These are phyloP conservation scores for Hyaloscypha variabilis DNA, from an alignment of 495 filamentous ascomycete species.

Conservation along the genomic window DNA sequence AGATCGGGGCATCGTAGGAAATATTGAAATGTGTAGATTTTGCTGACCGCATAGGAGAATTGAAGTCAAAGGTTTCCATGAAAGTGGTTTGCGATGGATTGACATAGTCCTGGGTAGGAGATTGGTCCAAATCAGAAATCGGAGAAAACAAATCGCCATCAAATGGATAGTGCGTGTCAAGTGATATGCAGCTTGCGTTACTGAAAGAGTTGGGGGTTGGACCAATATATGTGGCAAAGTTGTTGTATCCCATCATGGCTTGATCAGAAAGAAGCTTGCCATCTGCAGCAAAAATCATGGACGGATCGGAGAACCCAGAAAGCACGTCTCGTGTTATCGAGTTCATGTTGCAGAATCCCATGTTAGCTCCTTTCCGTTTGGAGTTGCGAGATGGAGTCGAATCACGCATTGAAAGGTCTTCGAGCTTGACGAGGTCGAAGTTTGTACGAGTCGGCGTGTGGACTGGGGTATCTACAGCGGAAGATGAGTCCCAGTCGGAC, in stretches of 20 bases:
- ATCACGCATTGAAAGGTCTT: neutral
- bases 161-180: conserved; percentile 1
- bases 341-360: conserved; percentile 4
- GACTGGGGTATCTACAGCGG: conserved; percentile 1
- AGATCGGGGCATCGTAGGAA: conserved; percentile 4
- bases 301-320: conserved; percentile 3
- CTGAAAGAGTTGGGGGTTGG: neutral
- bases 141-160: conserved; percentile 10
- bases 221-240: neutral
- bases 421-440: conserved; percentile 2
- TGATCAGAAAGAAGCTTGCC: neutral
- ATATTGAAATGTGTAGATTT: conserved; percentile 3
- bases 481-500: conserved; percentile 5
- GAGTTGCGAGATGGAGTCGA: neutral
- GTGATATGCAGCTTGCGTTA: neutral
- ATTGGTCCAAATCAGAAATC: neutral
- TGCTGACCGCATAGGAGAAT: neutral
- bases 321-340: neutral
- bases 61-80: conserved; percentile 15
- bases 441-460: neutral
- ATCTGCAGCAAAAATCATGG: conserved; percentile 1
- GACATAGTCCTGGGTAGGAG: conserved; percentile 23
- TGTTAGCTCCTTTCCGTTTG: neutral
- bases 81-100: conserved; percentile 29
- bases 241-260: conserved; percentile 3